Evolutionary conservation across 1,139 yeast genomes (phyloP), one percentile per base, ranked within the genome.

Genomic region (Pneumocystis murina): DNA sequence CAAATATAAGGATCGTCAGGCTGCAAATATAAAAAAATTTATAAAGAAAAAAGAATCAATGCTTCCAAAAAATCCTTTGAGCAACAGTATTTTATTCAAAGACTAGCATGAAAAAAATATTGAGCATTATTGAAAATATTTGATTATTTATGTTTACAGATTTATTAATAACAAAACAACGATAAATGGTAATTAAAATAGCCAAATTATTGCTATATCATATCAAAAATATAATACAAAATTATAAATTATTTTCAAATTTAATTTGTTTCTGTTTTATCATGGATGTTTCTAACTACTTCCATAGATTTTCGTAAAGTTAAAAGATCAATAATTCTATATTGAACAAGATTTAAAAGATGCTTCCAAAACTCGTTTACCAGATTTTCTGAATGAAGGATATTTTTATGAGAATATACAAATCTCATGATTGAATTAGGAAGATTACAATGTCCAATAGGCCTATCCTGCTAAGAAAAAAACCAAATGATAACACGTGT

Each of bases 351-450:
- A 58, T 66, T 66, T 54, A 66, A 35, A 33, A 67, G 59, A 54
- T 66, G 67, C 57, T 66, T 66, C 67, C 67, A 66, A n/a, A 66
- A 57, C 59, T 66, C 67, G 28, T 36, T 62, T 24, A 39, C 38
- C 55, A 63, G 33, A 24, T 24, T 28, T 59, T 57, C 54, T 8
- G 61, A 59, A n/a, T 64, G 60, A n/a, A 66, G 62, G 55, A 36
- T n/a, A 36, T 38, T 59, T 35, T 63, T 54, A 60, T 65, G 61
- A 36, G 55, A 59, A n/a, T 67, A 61, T 48, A 64, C 62, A 55
- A 66, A 66, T 24, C 67, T 64, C 24, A 64, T 28, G 6, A 66
- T 61, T 16, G 67, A 64, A 33, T 66, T 66, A 55, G 65, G 48
- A 33, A 66, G 62, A 30, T 65, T 65, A 54, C 61, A 61, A 58